Conservation (phyloP, 352 stramenopile genomes). For the Phytopythium ostracodes region DNA sequence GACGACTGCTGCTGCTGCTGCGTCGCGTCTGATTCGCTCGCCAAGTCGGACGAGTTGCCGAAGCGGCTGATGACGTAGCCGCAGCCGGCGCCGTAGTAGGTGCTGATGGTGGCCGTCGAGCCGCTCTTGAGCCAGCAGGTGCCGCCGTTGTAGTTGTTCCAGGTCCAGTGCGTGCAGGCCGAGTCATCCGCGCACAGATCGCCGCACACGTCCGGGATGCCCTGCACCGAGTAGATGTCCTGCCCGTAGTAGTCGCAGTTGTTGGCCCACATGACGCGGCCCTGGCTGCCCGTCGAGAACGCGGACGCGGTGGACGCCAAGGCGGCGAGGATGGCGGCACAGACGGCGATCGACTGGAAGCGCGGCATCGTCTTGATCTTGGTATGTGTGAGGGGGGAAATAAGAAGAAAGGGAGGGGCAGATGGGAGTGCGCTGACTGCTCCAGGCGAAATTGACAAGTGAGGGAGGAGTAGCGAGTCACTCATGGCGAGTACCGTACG, state of each 20-base stretch:
- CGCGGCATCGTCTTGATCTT: not conserved
- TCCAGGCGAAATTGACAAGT: constrained; percentile 7
- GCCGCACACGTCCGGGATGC: constrained; percentile 20
- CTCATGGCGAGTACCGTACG: not conserved
- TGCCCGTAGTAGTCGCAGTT: constrained; percentile 21
- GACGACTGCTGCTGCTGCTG: constrained; percentile 4
- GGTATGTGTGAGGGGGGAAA: not conserved
- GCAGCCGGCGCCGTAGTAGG: constrained; percentile 18
- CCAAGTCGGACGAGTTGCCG: not conserved
- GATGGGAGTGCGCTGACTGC: not conserved
- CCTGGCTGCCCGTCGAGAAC: constrained; percentile 19
- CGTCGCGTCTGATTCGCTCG: not conserved
- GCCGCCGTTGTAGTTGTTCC: constrained; percentile 26
- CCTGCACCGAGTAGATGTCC: constrained; percentile 13
- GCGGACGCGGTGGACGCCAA: constrained; percentile 6
- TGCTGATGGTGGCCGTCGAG: constrained; percentile 4
- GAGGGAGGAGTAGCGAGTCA: constrained; percentile 4
- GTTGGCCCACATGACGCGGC: constrained; percentile 19
- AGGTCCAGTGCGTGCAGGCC: constrained; percentile 23
- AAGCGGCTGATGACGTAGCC: constrained; percentile 23
- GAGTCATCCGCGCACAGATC: constrained; percentile 18
- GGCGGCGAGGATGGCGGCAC: constrained; percentile 7
- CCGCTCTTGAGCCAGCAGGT: constrained; percentile 28
- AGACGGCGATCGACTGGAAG: not conserved
- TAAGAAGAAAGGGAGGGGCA: not conserved